These are phyloP conservation scores for Fragilaria crotonensis DNA, from an alignment of 108 stramenopile genomes.

Conservation along the genomic window DNA sequence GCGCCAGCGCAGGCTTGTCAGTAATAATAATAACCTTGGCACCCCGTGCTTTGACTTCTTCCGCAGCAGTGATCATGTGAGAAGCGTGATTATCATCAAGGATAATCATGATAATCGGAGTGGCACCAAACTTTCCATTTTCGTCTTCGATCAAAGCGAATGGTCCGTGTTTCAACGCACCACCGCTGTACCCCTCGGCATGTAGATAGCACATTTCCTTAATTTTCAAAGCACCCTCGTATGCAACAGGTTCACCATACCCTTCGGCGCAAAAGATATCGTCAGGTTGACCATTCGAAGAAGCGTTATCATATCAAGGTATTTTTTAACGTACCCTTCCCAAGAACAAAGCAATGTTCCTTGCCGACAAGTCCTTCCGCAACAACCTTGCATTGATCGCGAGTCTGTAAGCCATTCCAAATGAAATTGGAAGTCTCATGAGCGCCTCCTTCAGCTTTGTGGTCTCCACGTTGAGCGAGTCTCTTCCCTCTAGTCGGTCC, in stretches of 20 bases:
- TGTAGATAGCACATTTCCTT: constrained; percentile 99
- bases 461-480: constrained; percentile 33
- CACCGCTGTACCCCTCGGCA: constrained; percentile 98
- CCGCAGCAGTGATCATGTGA: constrained; percentile 90
- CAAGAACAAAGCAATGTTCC: constrained; percentile 94
- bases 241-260: constrained; percentile 92
- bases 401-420: constrained; percentile 95
- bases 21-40: constrained; percentile 96
- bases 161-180: constrained; percentile 98
- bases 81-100: constrained; percentile 96
- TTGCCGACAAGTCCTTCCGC: constrained; percentile 81
- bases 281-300: no score
- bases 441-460: constrained; percentile 76
- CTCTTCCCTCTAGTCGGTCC: constrained; percentile 58
- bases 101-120: constrained; percentile 98
- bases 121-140: constrained; percentile 91
- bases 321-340: constrained; percentile 64
- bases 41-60: constrained; percentile 96
- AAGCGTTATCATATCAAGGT: no score
- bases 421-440: constrained; percentile 94
- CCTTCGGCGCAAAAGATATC: constrained; percentile 43
- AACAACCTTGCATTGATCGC: constrained; percentile 75
- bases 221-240: constrained; percentile 97
- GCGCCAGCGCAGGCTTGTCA: constrained; percentile 74
- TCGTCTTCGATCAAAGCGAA: constrained; percentile 93